A percentile compares a stretch with the other conserved stretches of the same genome.
phyloP scores from a whole-genome alignment of 805 yeast species.

The Yarrowia yakushimensis region DNA sequence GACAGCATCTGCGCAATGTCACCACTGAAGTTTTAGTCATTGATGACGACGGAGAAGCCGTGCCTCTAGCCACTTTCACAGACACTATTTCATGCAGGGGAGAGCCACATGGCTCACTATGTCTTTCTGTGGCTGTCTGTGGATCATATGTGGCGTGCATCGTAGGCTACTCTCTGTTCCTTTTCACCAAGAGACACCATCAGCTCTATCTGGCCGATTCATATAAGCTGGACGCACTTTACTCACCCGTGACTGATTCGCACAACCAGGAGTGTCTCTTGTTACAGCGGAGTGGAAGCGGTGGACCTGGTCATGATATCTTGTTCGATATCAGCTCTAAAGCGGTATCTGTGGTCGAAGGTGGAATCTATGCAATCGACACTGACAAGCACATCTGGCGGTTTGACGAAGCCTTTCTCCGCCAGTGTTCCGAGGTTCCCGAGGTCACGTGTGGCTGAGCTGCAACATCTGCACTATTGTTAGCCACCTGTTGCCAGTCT shows the following conservation, averaged over 20 bases:
- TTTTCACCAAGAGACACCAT: neutral
- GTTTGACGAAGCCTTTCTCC: conserved; percentile 9
- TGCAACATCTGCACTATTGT: too few species aligned
- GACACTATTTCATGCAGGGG: conserved; percentile 12
- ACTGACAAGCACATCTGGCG: neutral
- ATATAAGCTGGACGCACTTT: conserved; percentile 5
- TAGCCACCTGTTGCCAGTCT: neutral
- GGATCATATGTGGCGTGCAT: conserved; percentile 17
- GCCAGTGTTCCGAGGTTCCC: conserved; percentile 2
- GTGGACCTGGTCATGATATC: conserved; percentile 16
- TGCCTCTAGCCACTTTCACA: neutral
- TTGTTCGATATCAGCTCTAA: neutral
- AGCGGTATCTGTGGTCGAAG: neutral
- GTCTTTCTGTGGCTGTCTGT: conserved; percentile 12
- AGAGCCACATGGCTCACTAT: conserved; percentile 9
- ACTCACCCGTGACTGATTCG: conserved; percentile 5
- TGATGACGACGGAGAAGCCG: conserved; percentile 13
- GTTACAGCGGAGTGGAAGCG: conserved; percentile 16
- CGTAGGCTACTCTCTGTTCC: conserved; percentile 12
- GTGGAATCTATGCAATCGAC: conserved; percentile 2
- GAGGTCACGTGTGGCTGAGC: neutral
- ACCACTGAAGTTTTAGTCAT: conserved; percentile 14
- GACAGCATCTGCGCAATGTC: conserved; percentile 6
- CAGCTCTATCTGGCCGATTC: conserved; percentile 10
- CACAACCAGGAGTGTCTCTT: conserved; percentile 18